phyloP scores from a whole-genome alignment of 2,329 filamentous ascomycete species.

The Claviceps fusiformis region DNA sequence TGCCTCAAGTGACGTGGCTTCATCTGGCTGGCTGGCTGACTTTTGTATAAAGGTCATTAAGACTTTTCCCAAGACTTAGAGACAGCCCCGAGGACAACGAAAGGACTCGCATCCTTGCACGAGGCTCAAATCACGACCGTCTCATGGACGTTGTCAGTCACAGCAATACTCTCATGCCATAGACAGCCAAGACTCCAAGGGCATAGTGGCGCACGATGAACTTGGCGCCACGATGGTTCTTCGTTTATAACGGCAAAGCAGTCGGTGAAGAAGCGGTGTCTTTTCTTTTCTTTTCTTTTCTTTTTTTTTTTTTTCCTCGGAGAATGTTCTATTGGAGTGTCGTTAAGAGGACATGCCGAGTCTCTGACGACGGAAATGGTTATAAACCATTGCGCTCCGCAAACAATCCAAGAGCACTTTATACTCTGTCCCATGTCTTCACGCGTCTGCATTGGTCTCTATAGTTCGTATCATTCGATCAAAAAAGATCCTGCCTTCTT shows the following conservation, averaged over 20 bases:
- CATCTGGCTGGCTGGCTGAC: not conserved
- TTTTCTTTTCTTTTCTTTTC: no score
- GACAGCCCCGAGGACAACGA: not conserved
- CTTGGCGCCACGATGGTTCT: not conserved
- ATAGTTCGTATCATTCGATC: not conserved
- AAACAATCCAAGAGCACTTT: not conserved
- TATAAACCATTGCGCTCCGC: not conserved
- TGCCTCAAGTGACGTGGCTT: not conserved
- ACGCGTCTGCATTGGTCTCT: not conserved
- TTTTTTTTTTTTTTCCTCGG: no score
- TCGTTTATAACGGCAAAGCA: not conserved
- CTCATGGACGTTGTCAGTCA: not conserved
- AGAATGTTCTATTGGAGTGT: no score
- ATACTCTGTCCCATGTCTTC: not conserved
- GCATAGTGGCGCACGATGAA: not conserved
- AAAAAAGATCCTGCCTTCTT: not conserved
- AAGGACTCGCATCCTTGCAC: not conserved
- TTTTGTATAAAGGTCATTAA: not conserved
- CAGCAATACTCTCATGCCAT: not conserved
- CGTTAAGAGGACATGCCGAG: not conserved
- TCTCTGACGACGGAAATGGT: not conserved
- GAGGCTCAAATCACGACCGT: not conserved
- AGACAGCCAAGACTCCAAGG: not conserved
- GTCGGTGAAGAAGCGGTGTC: not conserved
- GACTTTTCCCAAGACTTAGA: not conserved